Conservation (phyloP, 352 stramenopile species). For the Phytopythium helicoides region DNA sequence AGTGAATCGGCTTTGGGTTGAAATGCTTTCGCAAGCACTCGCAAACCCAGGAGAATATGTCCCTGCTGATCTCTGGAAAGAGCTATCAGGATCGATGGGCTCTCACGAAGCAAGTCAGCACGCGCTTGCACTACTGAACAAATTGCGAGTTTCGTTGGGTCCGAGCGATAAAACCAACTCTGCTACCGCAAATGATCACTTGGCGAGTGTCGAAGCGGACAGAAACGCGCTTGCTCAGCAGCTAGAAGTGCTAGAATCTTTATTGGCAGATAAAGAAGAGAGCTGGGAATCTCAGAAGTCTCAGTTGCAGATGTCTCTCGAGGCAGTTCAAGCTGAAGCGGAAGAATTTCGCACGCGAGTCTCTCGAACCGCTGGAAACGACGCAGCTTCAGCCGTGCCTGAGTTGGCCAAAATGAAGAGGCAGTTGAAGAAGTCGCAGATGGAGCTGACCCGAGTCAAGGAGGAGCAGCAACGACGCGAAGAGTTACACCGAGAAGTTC, state of each 20-base stretch:
- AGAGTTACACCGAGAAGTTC: constrained; percentile 6
- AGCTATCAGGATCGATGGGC: too few species aligned
- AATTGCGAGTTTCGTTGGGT: not conserved
- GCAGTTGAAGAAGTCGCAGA: constrained; percentile 8
- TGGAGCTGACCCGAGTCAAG: constrained; percentile 10
- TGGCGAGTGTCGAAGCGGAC: not conserved
- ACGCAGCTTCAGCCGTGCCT: not conserved
- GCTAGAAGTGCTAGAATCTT: constrained; percentile 1
- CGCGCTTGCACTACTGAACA: too few species aligned
- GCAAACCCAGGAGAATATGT: not conserved
- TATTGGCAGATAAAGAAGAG: constrained; percentile 1
- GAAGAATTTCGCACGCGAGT: constrained; percentile 1
- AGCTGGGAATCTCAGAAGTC: constrained; percentile 17
- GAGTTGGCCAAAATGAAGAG: constrained; percentile 10
- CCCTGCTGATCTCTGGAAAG: not conserved
- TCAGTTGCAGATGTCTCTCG: constrained; percentile 1
- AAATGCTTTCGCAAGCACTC: not conserved
- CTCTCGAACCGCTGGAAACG: not conserved
- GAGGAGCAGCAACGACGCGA: constrained; percentile 18
- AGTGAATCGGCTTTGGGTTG: constrained; percentile 2
- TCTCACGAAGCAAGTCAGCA: too few species aligned
- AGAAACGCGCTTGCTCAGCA: constrained; percentile 15
- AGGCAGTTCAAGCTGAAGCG: not conserved
- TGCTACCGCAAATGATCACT: too few species aligned
- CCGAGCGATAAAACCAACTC: not conserved